Percentiles rank a stretch among this genome's conserved stretches.
These are phyloP conservation scores for Peronosclerospora sorghi DNA, from an alignment of 352 stramenopile genomes.

Conservation along the genomic window DNA sequence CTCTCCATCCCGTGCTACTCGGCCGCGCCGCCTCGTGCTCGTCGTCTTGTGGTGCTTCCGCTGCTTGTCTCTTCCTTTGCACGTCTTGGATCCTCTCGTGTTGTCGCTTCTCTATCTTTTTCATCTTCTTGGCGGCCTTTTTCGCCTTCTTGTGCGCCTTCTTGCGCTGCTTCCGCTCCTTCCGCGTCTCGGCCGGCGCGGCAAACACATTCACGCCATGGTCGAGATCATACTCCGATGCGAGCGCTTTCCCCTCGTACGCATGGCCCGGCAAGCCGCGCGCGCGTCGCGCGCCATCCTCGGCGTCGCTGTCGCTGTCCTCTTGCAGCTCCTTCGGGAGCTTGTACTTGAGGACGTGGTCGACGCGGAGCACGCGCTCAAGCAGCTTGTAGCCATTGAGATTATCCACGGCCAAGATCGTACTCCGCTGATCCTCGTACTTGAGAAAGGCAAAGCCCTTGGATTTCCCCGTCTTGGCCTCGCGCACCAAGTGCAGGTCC, in stretches of 20 bases:
- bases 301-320: constrained; percentile 49
- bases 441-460: constrained; percentile 95
- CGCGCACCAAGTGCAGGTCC: constrained; percentile 94
- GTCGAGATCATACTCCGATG: constrained; percentile 47
- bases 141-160: constrained; percentile 47
- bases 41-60: constrained; percentile 5
- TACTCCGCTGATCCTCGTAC: constrained; percentile 94
- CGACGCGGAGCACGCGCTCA: constrained; percentile 88
- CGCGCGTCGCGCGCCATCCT: constrained; percentile 17
- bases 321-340: constrained; percentile 87
- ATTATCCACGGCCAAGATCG: constrained; percentile 97
- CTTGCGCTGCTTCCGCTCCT: constrained; percentile 48
- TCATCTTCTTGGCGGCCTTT: constrained; percentile 35
- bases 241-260: constrained; percentile 84
- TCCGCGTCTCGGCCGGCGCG: constrained; percentile 35
- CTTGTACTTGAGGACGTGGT: constrained; percentile 97
- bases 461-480: constrained; percentile 93
- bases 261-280: constrained; percentile 69
- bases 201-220: constrained; percentile 82
- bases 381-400: constrained; percentile 88
- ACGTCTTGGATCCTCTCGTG: constrained; percentile 40
- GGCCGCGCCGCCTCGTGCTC: constrained; percentile 4
- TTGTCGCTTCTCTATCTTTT: constrained; percentile 43
- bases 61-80: constrained; percentile 24
- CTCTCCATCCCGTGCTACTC: constrained; percentile 57